Base-by-base conservation (phyloP, 2,329 filamentous ascomycete genomes). In the Exophiala mesophila region DNA sequence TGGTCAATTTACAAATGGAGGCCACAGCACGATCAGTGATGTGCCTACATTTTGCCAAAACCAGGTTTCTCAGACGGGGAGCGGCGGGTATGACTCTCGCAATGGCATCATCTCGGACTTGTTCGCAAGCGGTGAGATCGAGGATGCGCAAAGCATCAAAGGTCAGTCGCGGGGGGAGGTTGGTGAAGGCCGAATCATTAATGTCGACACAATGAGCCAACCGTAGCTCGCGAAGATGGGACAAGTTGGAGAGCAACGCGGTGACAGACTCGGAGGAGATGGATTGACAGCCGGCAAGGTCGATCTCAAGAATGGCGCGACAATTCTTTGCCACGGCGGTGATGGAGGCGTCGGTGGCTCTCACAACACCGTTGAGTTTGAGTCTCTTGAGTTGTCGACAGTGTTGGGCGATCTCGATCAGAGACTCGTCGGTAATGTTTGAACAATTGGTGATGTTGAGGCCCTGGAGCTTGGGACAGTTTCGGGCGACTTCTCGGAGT, bases 241-340 rank as follows among this genome's bases (percentile, higher is more conserved):
- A 80, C 18, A 89, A 84, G 53, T 84, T 83, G 16, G 78, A 75
- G 36, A 98, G 74, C 10, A 98, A 77, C 2, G 83, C 78, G 0
- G 86, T 90, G 36, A 98, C 77, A 1, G 92, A 87, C 17, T 81
- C 77, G 59, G 94, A 92, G 49, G 85, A 85, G 53, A 98, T 80
- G 33, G 81, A 75, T 41, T 72, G 75, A 69, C 92, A 94, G 55
- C 88, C 84, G 55, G 95, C 86, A 10, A 98, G 77, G 61, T 98
- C 92, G 49, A 98, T 95, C 64, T 98, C 92, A 49, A 98, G 81
- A 21, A 98, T 88, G 54, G 95, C 90, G 9, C 82, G 86, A 62
- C 90, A 96, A 64, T 94, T 79, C 33, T 82, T 73, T 4, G 92
- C 90, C 60, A 98, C 94, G 3, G 88, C 85, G 45, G 86, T 71